These are phyloP conservation scores for Rhizopogon vinicolor DNA, from an alignment of 768 basidiomycete species.

Conservation along the genomic window DNA sequence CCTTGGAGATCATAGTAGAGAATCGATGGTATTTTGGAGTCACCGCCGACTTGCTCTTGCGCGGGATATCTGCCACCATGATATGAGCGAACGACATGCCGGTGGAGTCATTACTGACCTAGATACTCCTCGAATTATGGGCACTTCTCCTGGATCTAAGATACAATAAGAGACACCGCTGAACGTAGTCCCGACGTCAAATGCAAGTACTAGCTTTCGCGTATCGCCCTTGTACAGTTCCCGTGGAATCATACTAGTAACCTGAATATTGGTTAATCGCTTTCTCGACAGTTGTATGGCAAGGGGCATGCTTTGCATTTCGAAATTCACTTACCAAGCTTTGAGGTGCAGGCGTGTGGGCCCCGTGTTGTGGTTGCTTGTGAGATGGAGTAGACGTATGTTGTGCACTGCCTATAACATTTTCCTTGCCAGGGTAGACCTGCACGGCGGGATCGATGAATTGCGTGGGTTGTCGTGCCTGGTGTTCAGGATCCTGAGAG, in stretches of 20 bases:
- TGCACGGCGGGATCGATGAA: conserved; percentile 17
- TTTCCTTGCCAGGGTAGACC: too few species aligned
- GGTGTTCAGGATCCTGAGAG: conserved; percentile 30
- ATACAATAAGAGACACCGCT: conserved; percentile 35
- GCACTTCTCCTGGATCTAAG: conserved; percentile 30
- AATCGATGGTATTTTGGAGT: conserved; percentile 45
- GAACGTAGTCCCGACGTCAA: conserved; percentile 41
- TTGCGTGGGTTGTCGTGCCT: conserved; percentile 18
- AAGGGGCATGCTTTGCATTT: too few species aligned
- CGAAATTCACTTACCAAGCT: too few species aligned
- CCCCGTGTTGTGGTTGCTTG: too few species aligned
- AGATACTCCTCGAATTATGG: conserved; percentile 24
- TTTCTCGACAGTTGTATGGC: too few species aligned
- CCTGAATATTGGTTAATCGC: too few species aligned
- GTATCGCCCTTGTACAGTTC: conserved; percentile 30
- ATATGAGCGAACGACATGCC: background rate
- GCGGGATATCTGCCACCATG: conserved; percentile 35
- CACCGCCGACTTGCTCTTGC: conserved; percentile 39
- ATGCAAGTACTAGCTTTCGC: conserved; percentile 40
- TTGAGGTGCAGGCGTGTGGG: too few species aligned
- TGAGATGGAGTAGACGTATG: too few species aligned
- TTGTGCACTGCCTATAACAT: too few species aligned
- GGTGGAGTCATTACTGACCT: conserved; percentile 14
- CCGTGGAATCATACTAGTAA: conserved; percentile 19
- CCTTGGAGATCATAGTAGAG: conserved; percentile 42